Base-by-base conservation (phyloP, 768 basidiomycete genomes). In the Boletus rubropictus region DNA sequence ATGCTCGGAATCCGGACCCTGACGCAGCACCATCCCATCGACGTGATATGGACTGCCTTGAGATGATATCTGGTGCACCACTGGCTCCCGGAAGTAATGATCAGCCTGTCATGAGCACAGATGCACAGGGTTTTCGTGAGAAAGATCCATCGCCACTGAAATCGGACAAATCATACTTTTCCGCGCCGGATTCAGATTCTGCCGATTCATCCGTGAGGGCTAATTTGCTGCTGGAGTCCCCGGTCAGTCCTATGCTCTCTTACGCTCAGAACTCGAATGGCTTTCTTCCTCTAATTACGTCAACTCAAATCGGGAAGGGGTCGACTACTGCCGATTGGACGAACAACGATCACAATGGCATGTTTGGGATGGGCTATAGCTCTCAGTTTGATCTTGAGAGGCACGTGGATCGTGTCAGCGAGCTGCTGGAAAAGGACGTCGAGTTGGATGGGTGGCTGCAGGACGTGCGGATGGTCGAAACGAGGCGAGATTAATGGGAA, bases 331-430 rank as follows among this genome's bases (percentile, higher is more conserved):
- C 44, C 41, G 49, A 37, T 39, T 56, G 34, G 49, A 53, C 44
- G 44, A 61, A 58, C 42, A 57, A 58, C 44, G 32, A n/a, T 7
- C 32, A 33, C 15, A 33, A 8, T n/a, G 65, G 63, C 11, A 38
- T 62, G 15, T 59, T 68, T 32, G 73, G 67, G 51, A 64, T 69
- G 64, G 72, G 71, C 3, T 81, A 74, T 55, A 79, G 74, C 49
- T 81, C 82, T 4, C 81, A 82, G 51, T 76, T 78, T 46, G 77
- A 80, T 48, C 68, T 82, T 3, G 77, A 80, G 54, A 71, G 67
- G n/a, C 71, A 74, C 51, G 72, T 79, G 15, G 75, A 76, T 39
- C 61, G 70, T 52, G 80, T 80, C 5, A 74, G 69, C 39, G 78
- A 76, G 58, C 56, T 81, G 51, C 62, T 83, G 50, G 77, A 79